phyloP scores from a whole-genome alignment of 805 yeast genomes.

The Saturnispora quitensis region DNA sequence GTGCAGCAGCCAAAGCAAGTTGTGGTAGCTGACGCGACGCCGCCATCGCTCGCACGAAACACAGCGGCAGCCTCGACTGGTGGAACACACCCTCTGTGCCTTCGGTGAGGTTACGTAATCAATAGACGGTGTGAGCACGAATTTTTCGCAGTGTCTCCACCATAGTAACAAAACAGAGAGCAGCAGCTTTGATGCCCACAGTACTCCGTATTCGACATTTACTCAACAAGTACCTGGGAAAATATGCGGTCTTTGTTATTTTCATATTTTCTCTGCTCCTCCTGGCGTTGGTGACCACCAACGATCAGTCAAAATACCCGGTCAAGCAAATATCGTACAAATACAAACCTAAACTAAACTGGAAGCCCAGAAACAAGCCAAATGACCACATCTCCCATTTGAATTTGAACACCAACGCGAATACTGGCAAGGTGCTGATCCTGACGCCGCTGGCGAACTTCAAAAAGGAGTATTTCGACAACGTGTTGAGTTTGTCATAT shows the following conservation, averaged over 20 bases:
- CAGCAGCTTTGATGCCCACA: background rate
- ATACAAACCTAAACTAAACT: constrained; percentile 38
- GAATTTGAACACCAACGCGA: constrained; percentile 69
- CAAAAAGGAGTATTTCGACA: constrained; percentile 81
- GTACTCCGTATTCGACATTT: background rate
- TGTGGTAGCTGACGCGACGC: no score
- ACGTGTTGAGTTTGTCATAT: constrained; percentile 62
- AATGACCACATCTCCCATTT: constrained; percentile 73
- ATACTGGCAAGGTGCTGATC: constrained; percentile 75
- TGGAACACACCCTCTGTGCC: no score
- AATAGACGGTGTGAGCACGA: background rate
- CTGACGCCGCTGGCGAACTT: constrained; percentile 88
- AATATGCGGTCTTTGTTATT: background rate
- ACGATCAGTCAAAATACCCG: background rate
- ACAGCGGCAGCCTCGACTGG: no score
- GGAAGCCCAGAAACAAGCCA: constrained; percentile 53
- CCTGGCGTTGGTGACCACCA: background rate
- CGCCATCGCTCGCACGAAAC: no score
- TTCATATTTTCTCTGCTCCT: background rate
- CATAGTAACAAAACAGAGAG: no score
- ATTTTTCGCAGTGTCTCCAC: background rate
- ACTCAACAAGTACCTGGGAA: background rate
- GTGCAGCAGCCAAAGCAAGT: no score
- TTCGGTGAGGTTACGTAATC: background rate
- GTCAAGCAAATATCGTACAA: constrained; percentile 17